Evolutionary conservation across 352 stramenopile species (phyloP), one percentile per base, ranked within the genome.

Genomic region (Elongisporangium prolatum): DNA sequence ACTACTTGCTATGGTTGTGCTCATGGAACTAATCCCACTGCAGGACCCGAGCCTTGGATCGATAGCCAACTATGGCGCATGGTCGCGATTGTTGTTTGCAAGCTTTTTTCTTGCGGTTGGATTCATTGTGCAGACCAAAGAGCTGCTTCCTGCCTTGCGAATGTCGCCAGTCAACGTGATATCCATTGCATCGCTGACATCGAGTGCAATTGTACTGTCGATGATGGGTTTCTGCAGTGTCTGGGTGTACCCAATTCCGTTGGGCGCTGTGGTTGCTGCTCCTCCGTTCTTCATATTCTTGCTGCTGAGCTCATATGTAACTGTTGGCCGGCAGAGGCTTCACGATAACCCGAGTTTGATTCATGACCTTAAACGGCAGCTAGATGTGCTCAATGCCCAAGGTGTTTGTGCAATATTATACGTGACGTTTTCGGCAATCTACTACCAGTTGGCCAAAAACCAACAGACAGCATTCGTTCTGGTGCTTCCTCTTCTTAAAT

Each of bases 31-130:
- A 13, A 48, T 64, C 11, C 64, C 63, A 11, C 25, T 74, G 0
- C 56, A 64, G 21, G 52, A 71, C 11, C 67, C 67, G 34, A 21
- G 14, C 1, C 25, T 56, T 10, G 67, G 64, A 16, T 74, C 63
- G 67, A 48, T 54, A 16, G 25, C 21, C 20, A 74, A 74, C 44
- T 64, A 60, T 14, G 64, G 67, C 0, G 65, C 71, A 18, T 74
- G 63, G 63, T 61, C 68, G 4, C 59, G 67, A 8, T n/a, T 38
- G 1, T 2, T 13, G 9, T 2, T 13, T 9, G 28, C 9, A n/a
- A n/a, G n/a, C 5, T 40, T 40, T 40, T 13, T 40, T 5, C 28
- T 40, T 13, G 28, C 28, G 9, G 28, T 40, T 5, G 28, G 28
- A 5, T 40, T 40, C 28, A 40, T 40, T 40, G 28, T 40, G 28